Base-by-base conservation (phyloP, 1,284 basidiomycete genomes). In the Puccinia polysora region DNA sequence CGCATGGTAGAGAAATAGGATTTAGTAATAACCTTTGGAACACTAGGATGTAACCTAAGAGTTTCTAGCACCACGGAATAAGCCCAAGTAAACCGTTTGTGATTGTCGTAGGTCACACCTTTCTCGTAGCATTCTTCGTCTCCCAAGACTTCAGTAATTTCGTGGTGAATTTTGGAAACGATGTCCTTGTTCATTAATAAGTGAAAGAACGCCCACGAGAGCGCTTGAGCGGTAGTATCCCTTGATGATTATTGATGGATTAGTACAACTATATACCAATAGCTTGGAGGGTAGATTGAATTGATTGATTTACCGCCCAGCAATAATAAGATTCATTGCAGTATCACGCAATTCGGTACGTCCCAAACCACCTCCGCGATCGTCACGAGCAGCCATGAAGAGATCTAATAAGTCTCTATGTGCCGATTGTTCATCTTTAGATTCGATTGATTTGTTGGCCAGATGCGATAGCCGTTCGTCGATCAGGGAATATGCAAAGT, bases 281-380 rank as follows among this genome's bases (percentile, higher is more conserved):
- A n/a, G n/a, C 15, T 23, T 8, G 32, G 32, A 36, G 2, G 14
- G 23, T 2, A 14, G 14, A 14, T n/a, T n/a, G n/a, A n/a, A n/a
- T n/a, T n/a, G n/a, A n/a, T n/a, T n/a, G n/a, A n/a, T 32, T 63
- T 32, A 63, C 60, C 60, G 60, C 7, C 60, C 60, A 23, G 60
- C 60, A 28, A 63, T 32, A 28, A 63, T 43, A 38, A 63, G 25
- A 28, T 63, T 63, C 34, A 63, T 10, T n/a, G 40, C 20, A 6
- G 60, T 25, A 32, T 63, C 60, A 25, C 40, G 45, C 10, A 63
- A 12, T 28, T 63, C 59, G 15, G 5, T 8, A n/a, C 36, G 40
- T 28, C 59, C 47, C 18, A 62, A 15, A 10, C 23, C 15, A 23
- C n/a, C 10, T 3, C 34, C 34, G 40, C 20, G 36, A 23, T 60